Evolutionary conservation across 1,284 basidiomycete genomes (phyloP).

Genomic region (Tylopilus sp.): DNA sequence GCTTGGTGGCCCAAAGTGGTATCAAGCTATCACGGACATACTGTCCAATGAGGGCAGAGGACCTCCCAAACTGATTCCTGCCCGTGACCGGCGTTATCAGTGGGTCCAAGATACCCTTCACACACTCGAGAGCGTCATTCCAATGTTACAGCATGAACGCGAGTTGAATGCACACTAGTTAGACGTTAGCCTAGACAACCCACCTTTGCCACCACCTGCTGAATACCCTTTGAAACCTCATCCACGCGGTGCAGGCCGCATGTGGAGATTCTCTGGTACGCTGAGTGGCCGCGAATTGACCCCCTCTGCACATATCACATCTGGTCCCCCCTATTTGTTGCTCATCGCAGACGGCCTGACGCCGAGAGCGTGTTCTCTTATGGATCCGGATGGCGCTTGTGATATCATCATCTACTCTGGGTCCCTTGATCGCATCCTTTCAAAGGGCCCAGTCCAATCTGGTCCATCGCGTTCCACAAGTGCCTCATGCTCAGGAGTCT

Average conservation of each 20-base stretch:
- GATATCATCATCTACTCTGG: slow-evolving; percentile 93
- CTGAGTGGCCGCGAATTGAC: slow-evolving; percentile 54
- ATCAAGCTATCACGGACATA: slow-evolving; percentile 82
- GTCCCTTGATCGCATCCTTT: slow-evolving; percentile 84
- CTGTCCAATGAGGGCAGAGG: slow-evolving; percentile 80
- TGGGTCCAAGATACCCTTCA: slow-evolving; percentile 87
- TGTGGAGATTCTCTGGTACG: slow-evolving; percentile 65
- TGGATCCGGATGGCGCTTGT: slow-evolving; percentile 90
- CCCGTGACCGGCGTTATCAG: slow-evolving; percentile 84
- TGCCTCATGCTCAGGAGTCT: slow-evolving; percentile 36
- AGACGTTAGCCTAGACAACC: slow-evolving; percentile 60
- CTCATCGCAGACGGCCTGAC: slow-evolving; percentile 85
- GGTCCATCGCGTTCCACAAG: slow-evolving; percentile 15
- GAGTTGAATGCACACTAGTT: slow-evolving; percentile 68
- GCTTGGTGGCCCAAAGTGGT: slow-evolving; percentile 88
- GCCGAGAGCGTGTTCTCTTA: slow-evolving; percentile 90
- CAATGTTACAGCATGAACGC: slow-evolving; percentile 69
- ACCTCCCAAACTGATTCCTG: slow-evolving; percentile 69
- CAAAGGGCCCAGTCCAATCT: slow-evolving; percentile 49
- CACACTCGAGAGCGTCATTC: slow-evolving; percentile 76
- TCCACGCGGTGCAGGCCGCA: slow-evolving; percentile 73
- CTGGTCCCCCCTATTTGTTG: slow-evolving; percentile 89
- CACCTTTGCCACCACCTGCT: slow-evolving; percentile 77
- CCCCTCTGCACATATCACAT: slow-evolving; percentile 64
- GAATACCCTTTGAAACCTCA: slow-evolving; percentile 75